Percentiles rank a stretch among this genome's conserved stretches.
Conservation (phyloP, 1,139 yeast genomes). For the Protomyces pachydermus region DNA sequence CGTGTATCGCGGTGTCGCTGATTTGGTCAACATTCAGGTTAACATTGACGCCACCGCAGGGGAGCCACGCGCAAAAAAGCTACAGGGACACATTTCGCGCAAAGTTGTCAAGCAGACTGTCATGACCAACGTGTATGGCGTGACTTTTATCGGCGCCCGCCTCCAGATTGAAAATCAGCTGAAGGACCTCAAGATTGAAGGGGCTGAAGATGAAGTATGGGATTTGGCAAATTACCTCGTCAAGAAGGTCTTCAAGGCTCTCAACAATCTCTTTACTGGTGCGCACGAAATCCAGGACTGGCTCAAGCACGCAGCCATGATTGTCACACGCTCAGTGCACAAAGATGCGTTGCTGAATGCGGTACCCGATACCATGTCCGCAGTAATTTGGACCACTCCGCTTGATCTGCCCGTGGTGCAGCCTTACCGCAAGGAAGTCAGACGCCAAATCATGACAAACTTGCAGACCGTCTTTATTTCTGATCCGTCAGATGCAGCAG, state of each 20-base stretch:
- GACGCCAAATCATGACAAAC: constrained; percentile 64
- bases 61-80: constrained; percentile 48
- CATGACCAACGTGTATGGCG: constrained; percentile 98
- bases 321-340: constrained; percentile 62
- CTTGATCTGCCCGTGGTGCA: constrained; percentile 89
- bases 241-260: constrained; percentile 70
- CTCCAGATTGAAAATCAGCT: constrained; percentile 59
- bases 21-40: constrained; percentile 55
- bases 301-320: constrained; percentile 80
- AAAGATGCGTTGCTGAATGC: constrained; percentile 33
- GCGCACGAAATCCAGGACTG: constrained; percentile 96
- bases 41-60: constrained; percentile 57
- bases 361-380: constrained; percentile 56
- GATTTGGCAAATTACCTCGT: constrained; percentile 64
- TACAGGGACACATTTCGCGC: constrained; percentile 65
- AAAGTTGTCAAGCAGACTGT: constrained; percentile 95
- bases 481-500: constrained; percentile 77
- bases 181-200: constrained; percentile 39
- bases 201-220: constrained; percentile 18
- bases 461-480: constrained; percentile 75
- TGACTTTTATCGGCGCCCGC: constrained; percentile 88
- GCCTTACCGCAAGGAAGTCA: constrained; percentile 73
- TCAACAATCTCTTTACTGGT: constrained; percentile 79
- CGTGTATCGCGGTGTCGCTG: constrained; percentile 79
- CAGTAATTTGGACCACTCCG: constrained; percentile 97